phyloP scores from a whole-genome alignment of 2,329 filamentous ascomycete genomes.

The Hypoxylon sp. region DNA sequence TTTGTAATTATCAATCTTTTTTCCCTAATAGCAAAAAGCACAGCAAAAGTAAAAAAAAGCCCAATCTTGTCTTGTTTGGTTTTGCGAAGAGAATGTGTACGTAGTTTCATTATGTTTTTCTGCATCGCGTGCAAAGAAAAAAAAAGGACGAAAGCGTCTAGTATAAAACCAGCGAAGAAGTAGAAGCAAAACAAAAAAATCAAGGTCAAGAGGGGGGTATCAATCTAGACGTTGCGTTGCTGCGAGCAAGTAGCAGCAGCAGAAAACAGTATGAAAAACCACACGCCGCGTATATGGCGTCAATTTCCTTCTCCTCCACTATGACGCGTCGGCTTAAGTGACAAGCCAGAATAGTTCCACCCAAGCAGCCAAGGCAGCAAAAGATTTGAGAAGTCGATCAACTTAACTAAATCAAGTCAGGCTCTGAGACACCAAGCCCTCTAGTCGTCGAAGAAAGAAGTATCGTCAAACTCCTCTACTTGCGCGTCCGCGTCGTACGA shows the following conservation, averaged over 20 bases:
- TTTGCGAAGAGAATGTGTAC: constrained; percentile 8
- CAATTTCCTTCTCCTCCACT: constrained; percentile 32
- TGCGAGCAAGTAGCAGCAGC: neutral
- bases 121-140: constrained; percentile 3
- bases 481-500: constrained; percentile 72
- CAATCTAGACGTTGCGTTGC: constrained; percentile 42
- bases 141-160: constrained; percentile 1
- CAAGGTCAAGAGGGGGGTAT: constrained; percentile 39
- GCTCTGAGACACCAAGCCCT: neutral
- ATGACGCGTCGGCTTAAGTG: constrained; percentile 22
- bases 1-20: constrained; percentile 1
- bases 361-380: constrained; percentile 13
- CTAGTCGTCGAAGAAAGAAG: constrained; percentile 67
- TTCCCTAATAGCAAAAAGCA: neutral
- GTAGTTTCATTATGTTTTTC: constrained; percentile 25
- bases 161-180: constrained; percentile 8
- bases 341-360: constrained; percentile 27
- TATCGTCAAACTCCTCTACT: constrained; percentile 69
- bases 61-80: constrained; percentile 1
- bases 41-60: too few relatives aligned
- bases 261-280: constrained; percentile 41
- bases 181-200: constrained; percentile 8
- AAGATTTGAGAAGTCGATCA: constrained; percentile 3
- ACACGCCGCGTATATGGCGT: constrained; percentile 36
- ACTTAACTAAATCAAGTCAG: constrained; percentile 1